These are phyloP conservation scores for Hibiscus mutabilis DNA, from an alignment of 345 rosid species.

Conservation along the genomic window DNA sequence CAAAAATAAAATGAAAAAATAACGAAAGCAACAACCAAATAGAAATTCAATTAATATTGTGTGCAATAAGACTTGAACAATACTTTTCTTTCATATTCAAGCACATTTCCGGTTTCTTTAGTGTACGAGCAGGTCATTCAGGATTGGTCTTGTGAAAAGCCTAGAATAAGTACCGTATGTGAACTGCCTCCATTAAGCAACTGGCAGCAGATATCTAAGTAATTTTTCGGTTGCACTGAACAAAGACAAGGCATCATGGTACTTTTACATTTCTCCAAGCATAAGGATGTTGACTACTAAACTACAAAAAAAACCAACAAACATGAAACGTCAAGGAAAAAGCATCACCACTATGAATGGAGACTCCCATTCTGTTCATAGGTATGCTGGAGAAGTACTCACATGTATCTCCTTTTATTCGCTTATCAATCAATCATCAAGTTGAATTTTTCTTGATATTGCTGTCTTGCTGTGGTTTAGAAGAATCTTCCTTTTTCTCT, in stretches of 20 bases:
- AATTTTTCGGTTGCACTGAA: background rate
- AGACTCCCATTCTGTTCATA: background rate
- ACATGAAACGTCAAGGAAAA: background rate
- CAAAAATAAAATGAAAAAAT: background rate
- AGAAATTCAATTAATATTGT: background rate
- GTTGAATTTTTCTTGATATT: background rate
- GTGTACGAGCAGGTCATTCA: background rate
- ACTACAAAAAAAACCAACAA: background rate
- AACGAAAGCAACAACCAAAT: background rate
- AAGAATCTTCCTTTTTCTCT: slow-evolving; percentile 17
- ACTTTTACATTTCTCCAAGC: slow-evolving; percentile 1
- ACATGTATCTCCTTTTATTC: background rate
- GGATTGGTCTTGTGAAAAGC: slow-evolving; percentile 1
- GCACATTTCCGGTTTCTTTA: background rate
- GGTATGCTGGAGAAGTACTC: slow-evolving; percentile 6
- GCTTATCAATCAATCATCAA: background rate
- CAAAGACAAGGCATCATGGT: background rate
- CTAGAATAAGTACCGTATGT: background rate
- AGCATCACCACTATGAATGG: background rate
- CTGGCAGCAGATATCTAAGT: background rate
- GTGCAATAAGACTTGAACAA: background rate
- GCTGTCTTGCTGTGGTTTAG: slow-evolving; percentile 13
- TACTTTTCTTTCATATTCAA: background rate
- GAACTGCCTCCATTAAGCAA: slow-evolving; percentile 1
- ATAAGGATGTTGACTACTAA: background rate